Evolutionary conservation across 2,329 filamentous ascomycete species (phyloP).

Genomic region (Zalaria obscura): DNA sequence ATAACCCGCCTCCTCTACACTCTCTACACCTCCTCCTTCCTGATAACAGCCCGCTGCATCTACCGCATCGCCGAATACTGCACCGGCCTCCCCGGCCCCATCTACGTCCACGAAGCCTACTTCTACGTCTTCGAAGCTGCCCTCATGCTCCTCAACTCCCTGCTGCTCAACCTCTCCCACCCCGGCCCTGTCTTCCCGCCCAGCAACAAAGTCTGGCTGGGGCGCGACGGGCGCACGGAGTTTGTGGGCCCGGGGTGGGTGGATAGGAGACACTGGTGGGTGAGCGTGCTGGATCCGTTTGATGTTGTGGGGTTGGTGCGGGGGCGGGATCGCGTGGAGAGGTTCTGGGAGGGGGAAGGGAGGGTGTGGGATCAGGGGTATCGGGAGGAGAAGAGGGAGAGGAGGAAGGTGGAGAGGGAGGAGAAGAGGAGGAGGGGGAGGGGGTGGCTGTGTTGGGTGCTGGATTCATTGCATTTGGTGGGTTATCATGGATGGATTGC

Average conservation of each 20-base stretch:
- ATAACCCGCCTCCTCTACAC: conserved; percentile 26
- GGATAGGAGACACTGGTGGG: conserved; percentile 3
- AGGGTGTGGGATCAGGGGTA: neutral
- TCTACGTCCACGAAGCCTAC: conserved; percentile 31
- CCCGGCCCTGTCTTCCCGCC: conserved; percentile 33
- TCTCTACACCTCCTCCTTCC: conserved; percentile 30
- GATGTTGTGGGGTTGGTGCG: neutral
- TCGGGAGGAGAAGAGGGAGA: neutral
- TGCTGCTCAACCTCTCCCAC: conserved; percentile 34
- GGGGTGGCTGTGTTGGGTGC: neutral
- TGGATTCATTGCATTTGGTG: neutral
- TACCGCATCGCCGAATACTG: conserved; percentile 37
- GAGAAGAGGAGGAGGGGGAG: neutral
- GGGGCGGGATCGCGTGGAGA: neutral
- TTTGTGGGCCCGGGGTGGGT: conserved; percentile 7
- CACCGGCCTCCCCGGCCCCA: conserved; percentile 17
- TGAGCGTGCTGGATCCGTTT: neutral
- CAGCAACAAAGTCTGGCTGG: conserved; percentile 35
- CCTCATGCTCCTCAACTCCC: conserved; percentile 37
- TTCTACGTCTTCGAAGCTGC: conserved; percentile 39
- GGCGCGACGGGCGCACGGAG: conserved; percentile 36
- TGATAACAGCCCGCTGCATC: conserved; percentile 34
- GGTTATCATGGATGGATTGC: neutral
- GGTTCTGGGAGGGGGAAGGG: neutral
- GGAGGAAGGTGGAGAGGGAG: neutral